phyloP scores from a whole-genome alignment of 768 basidiomycete species.

The Auricularia cornea region DNA sequence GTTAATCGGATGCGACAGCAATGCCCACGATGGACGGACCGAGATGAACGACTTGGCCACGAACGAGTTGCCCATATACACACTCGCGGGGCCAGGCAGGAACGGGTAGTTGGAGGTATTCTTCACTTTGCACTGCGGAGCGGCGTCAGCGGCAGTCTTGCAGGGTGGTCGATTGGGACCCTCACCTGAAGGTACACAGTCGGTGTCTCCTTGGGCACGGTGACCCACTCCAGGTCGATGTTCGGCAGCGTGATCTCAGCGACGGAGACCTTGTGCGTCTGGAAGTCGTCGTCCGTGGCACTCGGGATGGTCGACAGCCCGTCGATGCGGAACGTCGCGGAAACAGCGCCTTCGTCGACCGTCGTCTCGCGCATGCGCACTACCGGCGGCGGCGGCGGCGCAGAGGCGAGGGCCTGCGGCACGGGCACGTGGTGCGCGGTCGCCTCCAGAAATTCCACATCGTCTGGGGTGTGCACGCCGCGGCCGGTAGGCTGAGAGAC shows the following conservation, averaged over 20 bases:
- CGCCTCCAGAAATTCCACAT: no score
- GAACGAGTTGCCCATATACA: constrained; percentile 50
- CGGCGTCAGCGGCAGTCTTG: no score
- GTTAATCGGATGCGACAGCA: no score
- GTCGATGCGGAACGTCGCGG: constrained; percentile 43
- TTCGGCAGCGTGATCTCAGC: constrained; percentile 39
- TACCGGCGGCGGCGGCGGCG: constrained; percentile 2
- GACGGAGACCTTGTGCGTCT: constrained; percentile 44
- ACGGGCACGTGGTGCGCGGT: no score
- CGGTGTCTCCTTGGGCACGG: constrained; percentile 41
- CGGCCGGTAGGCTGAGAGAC: no score
- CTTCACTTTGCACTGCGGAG: constrained; percentile 42
- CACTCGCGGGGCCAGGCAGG: constrained; percentile 43
- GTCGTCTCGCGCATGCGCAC: constrained; percentile 21
- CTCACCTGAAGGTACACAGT: constrained; percentile 44
- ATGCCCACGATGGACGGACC: not conserved
- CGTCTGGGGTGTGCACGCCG: no score
- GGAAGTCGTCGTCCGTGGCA: constrained; percentile 32
- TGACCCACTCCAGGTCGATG: constrained; percentile 36
- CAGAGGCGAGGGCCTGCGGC: no score
- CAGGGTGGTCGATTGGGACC: not conserved
- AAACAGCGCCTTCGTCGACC: constrained; percentile 45
- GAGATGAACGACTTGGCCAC: constrained; percentile 44
- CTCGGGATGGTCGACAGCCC: constrained; percentile 44
- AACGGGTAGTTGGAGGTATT: constrained; percentile 52